Percentiles rank a stretch among this genome's conserved stretches.
phyloP scores from a whole-genome alignment of 164 flowering plant species.

The Nymphaea thermarum region DNA sequence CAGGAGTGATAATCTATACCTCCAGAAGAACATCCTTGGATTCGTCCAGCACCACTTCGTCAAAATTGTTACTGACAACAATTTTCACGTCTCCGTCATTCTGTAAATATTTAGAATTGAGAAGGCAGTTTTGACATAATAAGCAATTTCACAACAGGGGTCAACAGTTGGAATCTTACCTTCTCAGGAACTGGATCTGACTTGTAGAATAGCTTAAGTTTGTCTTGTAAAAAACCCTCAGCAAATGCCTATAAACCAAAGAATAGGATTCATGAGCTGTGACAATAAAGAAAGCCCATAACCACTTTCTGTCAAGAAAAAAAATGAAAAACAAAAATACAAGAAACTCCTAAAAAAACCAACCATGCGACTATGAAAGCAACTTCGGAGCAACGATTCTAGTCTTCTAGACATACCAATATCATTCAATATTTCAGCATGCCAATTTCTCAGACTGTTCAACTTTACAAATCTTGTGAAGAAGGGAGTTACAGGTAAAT shows the following conservation, averaged over 20 bases:
- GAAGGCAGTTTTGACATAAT: background rate
- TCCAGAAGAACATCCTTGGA: constrained; percentile 98
- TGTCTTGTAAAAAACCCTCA: constrained; percentile 63
- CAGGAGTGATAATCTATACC: constrained; percentile 26
- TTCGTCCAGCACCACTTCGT: constrained; percentile 87
- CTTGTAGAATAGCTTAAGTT: constrained; percentile 82
- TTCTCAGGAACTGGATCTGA: constrained; percentile 87
- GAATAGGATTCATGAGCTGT: no score
- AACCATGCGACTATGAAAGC: no score
- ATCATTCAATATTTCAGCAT: background rate
- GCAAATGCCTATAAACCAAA: constrained; percentile 48
- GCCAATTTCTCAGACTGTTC: background rate
- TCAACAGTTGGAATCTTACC: constrained; percentile 35
- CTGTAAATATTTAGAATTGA: constrained; percentile 18
- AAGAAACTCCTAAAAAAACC: no score
- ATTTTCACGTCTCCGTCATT: constrained; percentile 86
- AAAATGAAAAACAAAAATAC: background rate
- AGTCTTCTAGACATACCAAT: background rate
- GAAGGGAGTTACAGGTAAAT: background rate
- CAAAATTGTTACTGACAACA: constrained; percentile 86
- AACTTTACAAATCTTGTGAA: background rate
- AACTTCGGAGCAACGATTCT: background rate
- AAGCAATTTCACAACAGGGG: background rate
- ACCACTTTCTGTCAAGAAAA: background rate
- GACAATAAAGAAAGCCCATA: no score